Conservation (phyloP, 2,329 filamentous ascomycete genomes). For the Curvularia sp. region DNA sequence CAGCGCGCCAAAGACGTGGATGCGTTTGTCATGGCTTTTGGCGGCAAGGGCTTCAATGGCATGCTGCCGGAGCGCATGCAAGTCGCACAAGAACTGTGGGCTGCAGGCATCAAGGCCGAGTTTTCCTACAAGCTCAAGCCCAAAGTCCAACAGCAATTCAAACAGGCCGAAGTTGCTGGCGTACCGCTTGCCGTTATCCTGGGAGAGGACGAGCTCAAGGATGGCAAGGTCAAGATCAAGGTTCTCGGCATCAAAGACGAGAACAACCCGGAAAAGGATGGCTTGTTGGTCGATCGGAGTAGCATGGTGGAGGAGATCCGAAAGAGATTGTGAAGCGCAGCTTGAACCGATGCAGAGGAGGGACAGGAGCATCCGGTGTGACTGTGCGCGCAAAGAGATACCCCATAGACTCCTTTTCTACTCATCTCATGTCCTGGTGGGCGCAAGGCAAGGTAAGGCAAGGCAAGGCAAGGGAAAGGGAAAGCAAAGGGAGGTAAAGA, state of each 20-base stretch:
- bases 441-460: neutral
- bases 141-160: constrained; percentile 88
- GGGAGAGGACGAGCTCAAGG: constrained; percentile 85
- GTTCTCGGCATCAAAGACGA: constrained; percentile 75
- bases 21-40: constrained; percentile 94
- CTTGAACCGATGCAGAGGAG: constrained; percentile 1
- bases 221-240: constrained; percentile 88
- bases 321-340: constrained; percentile 53
- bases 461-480: neutral
- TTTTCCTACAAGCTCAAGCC: constrained; percentile 91
- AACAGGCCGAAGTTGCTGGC: constrained; percentile 79
- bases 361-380: constrained; percentile 1
- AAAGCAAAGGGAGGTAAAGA: neutral
- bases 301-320: constrained; percentile 71
- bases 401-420: constrained; percentile 22
- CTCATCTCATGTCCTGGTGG: neutral
- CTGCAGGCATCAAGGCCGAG: constrained; percentile 89
- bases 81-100: constrained; percentile 79
- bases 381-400: constrained; percentile 11
- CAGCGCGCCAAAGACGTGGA: constrained; percentile 78
- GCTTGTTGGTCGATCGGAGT: constrained; percentile 72
- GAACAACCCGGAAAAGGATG: constrained; percentile 89
- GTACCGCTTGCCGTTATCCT: constrained; percentile 89
- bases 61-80: constrained; percentile 84
- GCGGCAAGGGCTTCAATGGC: constrained; percentile 82